Evolutionary conservation across 495 filamentous ascomycete genomes (phyloP), one percentile per base, ranked within the genome.

Genomic region (Penicillium bialowiezense): DNA sequence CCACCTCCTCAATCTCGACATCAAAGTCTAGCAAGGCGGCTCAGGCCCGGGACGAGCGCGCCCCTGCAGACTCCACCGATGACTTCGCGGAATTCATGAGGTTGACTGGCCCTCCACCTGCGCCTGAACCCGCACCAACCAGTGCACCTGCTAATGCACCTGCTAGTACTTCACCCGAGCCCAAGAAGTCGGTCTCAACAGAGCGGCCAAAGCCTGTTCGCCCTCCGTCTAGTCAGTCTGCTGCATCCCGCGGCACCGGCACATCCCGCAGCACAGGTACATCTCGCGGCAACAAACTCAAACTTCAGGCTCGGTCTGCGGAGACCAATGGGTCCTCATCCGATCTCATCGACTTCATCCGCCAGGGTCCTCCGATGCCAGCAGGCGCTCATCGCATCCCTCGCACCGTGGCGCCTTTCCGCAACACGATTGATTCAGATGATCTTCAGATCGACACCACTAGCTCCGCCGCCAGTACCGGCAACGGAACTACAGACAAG

Each of bases 261-360:
- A 26, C 23, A 26, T 26, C 23, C 23, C 23, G 23, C 23, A 8
- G 4, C 8, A 26, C 48, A 10, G 29, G 40, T 31, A 12, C 24
- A 24, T 39, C 48, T 19, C 51, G 54, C 10, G 57, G 61, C 14
- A 62, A 57, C 21, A 41, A 52, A 19, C 71, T 69, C 31, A 77
- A 75, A 35, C 69, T 89, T 38, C 81, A 90, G 68, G 84, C 90
- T 51, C 85, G 91, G 14, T 80, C 84, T 52, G 79, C 90, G n/a
- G 71, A 77, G 23, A 74, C 80, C 19, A 71, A 72, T 21, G 78
- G 75, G 34, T 82, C 83, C 38, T 79, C 83, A 38, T 85, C 86
- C 2, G 93, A 96, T 51, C 69, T 98, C 32, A 95, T 96, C 42
- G 90, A 97, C 58, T 97, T 97, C 69, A 91, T 98, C 44, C 84